A percentile compares a stretch with the other conserved stretches of the same genome.
Conservation (phyloP, 2,329 filamentous ascomycete species). For the Ophiostoma sp. region DNA sequence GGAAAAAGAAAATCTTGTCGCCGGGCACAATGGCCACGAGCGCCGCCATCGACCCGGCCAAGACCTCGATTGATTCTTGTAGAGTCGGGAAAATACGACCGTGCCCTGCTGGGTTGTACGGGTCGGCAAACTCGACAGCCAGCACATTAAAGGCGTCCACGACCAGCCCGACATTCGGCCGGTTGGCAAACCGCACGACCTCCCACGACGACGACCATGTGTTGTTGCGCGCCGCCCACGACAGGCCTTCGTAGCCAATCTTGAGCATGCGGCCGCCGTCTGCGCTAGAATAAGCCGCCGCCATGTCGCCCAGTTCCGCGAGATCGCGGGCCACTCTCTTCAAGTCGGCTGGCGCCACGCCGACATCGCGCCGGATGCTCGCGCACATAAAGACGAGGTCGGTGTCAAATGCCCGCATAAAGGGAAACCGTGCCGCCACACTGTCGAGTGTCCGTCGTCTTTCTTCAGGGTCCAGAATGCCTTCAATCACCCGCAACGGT, state of each 20-base stretch:
- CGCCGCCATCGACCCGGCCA: not conserved
- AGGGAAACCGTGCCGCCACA: slow-evolving; percentile 9
- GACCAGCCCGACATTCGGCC: slow-evolving; percentile 4
- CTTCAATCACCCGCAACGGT: slow-evolving; percentile 1
- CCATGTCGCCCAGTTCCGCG: slow-evolving; percentile 14
- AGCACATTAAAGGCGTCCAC: slow-evolving; percentile 11
- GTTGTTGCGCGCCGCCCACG: slow-evolving; percentile 13
- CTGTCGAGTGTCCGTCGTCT: not conserved
- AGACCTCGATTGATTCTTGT: not conserved
- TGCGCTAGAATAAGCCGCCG: not conserved
- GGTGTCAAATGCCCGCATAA: slow-evolving; percentile 6
- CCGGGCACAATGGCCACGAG: not conserved
- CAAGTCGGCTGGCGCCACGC: not conserved
- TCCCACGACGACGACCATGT: slow-evolving; percentile 15
- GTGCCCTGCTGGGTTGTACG: slow-evolving; percentile 9
- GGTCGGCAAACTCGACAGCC: slow-evolving; percentile 14
- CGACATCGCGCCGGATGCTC: slow-evolving; percentile 8
- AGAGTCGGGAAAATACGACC: slow-evolving; percentile 1
- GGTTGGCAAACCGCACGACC: slow-evolving; percentile 6
- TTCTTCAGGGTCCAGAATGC: not conserved
- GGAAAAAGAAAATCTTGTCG: slow-evolving; percentile 15
- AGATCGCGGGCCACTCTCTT: slow-evolving; percentile 7
- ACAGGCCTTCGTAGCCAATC: slow-evolving; percentile 13
- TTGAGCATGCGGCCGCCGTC: not conserved
- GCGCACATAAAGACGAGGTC: slow-evolving; percentile 11